phyloP scores from a whole-genome alignment of 176 grass and related monocot species.

The Oryza glaberrima region DNA sequence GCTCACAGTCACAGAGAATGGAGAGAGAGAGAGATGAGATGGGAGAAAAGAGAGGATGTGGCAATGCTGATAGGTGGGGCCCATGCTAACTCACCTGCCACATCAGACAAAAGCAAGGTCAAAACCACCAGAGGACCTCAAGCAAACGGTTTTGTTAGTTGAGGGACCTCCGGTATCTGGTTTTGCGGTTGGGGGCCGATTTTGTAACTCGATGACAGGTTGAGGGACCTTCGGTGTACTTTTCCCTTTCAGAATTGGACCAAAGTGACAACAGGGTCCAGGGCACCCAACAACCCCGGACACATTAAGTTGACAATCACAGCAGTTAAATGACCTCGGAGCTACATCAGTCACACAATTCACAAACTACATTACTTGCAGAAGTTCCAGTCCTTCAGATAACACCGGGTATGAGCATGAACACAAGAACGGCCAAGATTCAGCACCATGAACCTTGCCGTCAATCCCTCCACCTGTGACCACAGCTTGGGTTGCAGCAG shows the following conservation, averaged over 20 bases:
- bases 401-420: background rate
- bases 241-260: background rate
- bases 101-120: too few species aligned
- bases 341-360: background rate
- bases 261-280: background rate
- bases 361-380: constrained; percentile 9
- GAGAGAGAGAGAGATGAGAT: too few species aligned
- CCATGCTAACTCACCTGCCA: too few species aligned
- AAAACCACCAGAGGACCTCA: too few species aligned
- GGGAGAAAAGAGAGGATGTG: too few species aligned
- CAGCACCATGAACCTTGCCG: constrained; percentile 10
- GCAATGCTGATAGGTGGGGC: too few species aligned
- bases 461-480: constrained; percentile 95
- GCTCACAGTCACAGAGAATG: too few species aligned
- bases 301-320: background rate
- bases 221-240: too few species aligned
- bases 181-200: too few species aligned
- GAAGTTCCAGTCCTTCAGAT: constrained; percentile 11
- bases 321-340: background rate
- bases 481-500: constrained; percentile 93
- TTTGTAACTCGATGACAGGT: too few species aligned
- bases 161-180: too few species aligned
- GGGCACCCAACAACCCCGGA: background rate
- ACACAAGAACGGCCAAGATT: constrained; percentile 7
- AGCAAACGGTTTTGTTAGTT: too few species aligned